Conservation (phyloP, 1,284 basidiomycete genomes). For the Trametes sp. region DNA sequence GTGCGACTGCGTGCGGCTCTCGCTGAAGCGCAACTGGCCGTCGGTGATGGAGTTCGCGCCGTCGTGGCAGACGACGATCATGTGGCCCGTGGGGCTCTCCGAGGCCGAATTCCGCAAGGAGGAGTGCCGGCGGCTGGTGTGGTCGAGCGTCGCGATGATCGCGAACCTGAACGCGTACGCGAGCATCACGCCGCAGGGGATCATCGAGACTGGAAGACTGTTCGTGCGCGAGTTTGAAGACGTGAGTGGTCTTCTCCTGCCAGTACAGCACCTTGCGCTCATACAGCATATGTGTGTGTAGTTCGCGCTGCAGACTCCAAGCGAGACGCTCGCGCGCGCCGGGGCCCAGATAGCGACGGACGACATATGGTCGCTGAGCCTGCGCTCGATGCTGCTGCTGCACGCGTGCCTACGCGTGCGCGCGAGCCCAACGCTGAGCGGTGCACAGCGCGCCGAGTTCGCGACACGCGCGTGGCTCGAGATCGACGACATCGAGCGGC, state of each 20-base stretch:
- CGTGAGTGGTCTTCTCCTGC: constrained; percentile 48
- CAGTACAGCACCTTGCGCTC: too few relatives aligned
- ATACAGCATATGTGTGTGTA: constrained; percentile 36
- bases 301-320: constrained; percentile 71
- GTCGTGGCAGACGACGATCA: constrained; percentile 66
- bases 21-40: constrained; percentile 58
- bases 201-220: constrained; percentile 50
- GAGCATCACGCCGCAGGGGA: constrained; percentile 52
- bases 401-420: constrained; percentile 69
- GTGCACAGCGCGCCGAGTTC: constrained; percentile 63
- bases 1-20: constrained; percentile 61
- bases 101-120: constrained; percentile 71
- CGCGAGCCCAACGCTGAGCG: constrained; percentile 47
- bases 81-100: constrained; percentile 66
- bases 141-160: constrained; percentile 67
- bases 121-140: constrained; percentile 71
- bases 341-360: constrained; percentile 51
- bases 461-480: constrained; percentile 74
- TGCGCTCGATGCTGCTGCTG: constrained; percentile 74
- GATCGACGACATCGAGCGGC: constrained; percentile 67
- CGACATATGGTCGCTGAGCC: constrained; percentile 73
- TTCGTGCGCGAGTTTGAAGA: constrained; percentile 73
- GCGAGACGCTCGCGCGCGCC: constrained; percentile 57
- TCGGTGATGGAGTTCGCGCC: constrained; percentile 60
- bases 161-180: constrained; percentile 68